Evolutionary conservation across 2,329 filamentous ascomycete genomes (phyloP).

Genomic region (Escovopsis sp.): DNA sequence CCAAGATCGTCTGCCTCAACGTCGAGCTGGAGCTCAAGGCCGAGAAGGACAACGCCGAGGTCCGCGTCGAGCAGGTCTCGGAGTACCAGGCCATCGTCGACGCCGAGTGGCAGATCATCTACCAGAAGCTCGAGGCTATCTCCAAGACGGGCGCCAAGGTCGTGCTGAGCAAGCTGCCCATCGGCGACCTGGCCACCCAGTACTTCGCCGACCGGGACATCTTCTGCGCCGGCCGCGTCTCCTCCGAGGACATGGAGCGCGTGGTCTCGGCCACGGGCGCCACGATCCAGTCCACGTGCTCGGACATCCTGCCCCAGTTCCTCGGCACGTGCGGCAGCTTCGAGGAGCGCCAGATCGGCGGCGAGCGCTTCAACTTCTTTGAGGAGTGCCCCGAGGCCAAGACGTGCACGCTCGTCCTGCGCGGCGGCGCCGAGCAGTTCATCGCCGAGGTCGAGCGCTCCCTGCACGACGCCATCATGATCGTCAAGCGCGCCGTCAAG

Average conservation of each 20-base stretch:
- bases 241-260: slow-evolving; percentile 85
- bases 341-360: slow-evolving; percentile 92
- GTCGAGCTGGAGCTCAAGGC: slow-evolving; percentile 97
- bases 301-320: slow-evolving; percentile 78
- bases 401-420: slow-evolving; percentile 90
- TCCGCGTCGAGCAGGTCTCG: slow-evolving; percentile 93
- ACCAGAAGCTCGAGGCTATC: slow-evolving; percentile 93
- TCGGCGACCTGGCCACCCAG: slow-evolving; percentile 94
- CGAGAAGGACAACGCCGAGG: slow-evolving; percentile 98
- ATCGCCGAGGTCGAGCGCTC: slow-evolving; percentile 97
- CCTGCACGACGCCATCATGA: slow-evolving; percentile 98
- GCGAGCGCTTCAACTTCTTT: slow-evolving; percentile 97
- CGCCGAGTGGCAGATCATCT: slow-evolving; percentile 99
- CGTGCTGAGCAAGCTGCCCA: slow-evolving; percentile 90
- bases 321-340: slow-evolving; percentile 82
- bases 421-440: slow-evolving; percentile 95
- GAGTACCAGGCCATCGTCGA: slow-evolving; percentile 99
- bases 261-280: slow-evolving; percentile 91
- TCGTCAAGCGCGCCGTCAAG: slow-evolving; percentile 94
- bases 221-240: slow-evolving; percentile 92
- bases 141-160: slow-evolving; percentile 94
- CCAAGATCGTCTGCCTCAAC: slow-evolving; percentile 94
- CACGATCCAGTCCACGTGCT: slow-evolving; percentile 88
- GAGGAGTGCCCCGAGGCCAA: slow-evolving; percentile 89
- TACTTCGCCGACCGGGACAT: slow-evolving; percentile 96